Conservation (phyloP, 2,329 filamentous ascomycete species). For the Sclerotinia minor region DNA sequence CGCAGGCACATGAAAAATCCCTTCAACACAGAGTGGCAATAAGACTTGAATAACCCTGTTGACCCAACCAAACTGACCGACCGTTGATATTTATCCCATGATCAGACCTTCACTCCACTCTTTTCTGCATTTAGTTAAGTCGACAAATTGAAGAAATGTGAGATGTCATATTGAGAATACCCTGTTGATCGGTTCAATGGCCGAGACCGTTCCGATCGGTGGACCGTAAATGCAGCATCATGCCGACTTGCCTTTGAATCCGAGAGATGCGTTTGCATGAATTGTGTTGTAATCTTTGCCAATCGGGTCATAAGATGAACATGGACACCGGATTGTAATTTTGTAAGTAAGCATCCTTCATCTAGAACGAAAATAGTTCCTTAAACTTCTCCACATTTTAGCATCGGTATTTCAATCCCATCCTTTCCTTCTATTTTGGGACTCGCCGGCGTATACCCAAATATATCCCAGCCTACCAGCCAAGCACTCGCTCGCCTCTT, state of each 20-base stretch:
- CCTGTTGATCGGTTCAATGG: constrained; percentile 12
- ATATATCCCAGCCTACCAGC: background rate
- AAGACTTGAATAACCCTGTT: background rate
- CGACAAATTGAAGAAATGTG: constrained; percentile 1
- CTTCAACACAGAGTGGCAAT: background rate
- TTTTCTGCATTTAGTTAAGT: background rate
- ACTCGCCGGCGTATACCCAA: background rate
- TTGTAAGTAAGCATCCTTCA: background rate
- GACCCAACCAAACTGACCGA: background rate
- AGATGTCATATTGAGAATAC: constrained; percentile 9
- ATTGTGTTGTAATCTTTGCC: background rate
- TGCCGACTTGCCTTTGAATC: background rate
- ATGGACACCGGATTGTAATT: background rate
- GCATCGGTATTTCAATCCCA: background rate
- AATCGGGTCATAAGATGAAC: background rate
- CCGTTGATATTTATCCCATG: constrained; percentile 9
- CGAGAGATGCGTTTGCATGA: background rate
- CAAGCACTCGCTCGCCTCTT: constrained; percentile 22
- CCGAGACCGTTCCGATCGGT: constrained; percentile 3
- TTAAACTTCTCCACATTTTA: background rate
- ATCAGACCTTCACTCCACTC: background rate
- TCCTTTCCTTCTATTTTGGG: background rate
- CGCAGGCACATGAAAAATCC: constrained; percentile 3
- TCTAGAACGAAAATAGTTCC: background rate
- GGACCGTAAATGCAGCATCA: background rate